These are phyloP conservation scores for Raffaelea ambrosiae DNA, from an alignment of 2,329 filamentous ascomycete species.

Conservation along the genomic window DNA sequence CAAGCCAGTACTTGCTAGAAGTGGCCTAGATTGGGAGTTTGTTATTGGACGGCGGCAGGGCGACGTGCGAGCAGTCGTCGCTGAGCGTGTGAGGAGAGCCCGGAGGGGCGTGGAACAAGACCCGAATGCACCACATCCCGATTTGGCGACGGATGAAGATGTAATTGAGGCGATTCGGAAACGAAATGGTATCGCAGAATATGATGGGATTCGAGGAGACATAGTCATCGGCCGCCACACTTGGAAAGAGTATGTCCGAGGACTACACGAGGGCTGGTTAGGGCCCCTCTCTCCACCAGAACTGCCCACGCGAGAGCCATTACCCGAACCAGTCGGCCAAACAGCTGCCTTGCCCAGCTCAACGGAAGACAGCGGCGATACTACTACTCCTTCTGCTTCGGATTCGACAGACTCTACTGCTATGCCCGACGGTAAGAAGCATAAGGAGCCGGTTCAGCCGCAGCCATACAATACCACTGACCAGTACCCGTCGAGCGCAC, in stretches of 20 bases:
- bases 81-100: conserved; percentile 73
- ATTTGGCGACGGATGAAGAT: conserved; percentile 46
- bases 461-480: conserved; percentile 64
- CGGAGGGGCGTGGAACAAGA: conserved; percentile 48
- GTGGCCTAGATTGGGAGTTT: conserved; percentile 92
- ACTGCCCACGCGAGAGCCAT: conserved; percentile 37
- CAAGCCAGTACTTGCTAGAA: conserved; percentile 84
- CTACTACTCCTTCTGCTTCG: background rate
- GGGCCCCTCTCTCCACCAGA: conserved; percentile 59
- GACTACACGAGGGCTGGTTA: conserved; percentile 92
- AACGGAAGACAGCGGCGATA: background rate
- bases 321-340: conserved; percentile 8
- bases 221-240: conserved; percentile 83
- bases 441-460: conserved; percentile 52
- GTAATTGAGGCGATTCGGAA: conserved; percentile 55
- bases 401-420: conserved; percentile 34
- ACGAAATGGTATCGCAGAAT: conserved; percentile 60
- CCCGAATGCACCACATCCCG: conserved; percentile 29
- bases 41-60: conserved; percentile 86
- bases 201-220: conserved; percentile 69
- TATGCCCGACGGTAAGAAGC: conserved; percentile 43
- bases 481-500: conserved; percentile 59
- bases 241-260: conserved; percentile 95
- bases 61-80: conserved; percentile 80
- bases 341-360: no score